Base-by-base conservation (phyloP, 108 stramenopile genomes). In the Pelagomonas calceolata region DNA sequence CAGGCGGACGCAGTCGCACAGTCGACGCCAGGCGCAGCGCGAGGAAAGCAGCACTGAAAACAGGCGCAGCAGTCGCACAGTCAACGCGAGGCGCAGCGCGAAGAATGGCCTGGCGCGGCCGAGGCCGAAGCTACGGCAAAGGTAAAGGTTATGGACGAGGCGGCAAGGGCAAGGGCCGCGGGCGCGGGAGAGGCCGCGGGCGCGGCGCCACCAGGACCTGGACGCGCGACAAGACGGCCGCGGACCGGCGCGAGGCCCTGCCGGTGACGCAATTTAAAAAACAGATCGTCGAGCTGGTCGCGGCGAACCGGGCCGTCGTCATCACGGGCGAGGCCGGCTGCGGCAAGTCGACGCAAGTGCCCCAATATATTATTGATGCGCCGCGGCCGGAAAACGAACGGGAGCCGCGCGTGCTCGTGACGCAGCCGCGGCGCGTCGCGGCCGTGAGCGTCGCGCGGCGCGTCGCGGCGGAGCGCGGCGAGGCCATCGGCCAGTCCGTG, bases 341-440 rank as follows among this genome's bases (percentile, higher is more conserved):
- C 51, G 51, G 97, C 14, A 99, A 99, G 73, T 83, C 80, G 32
- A 99, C 99, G 0, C 95, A 97, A 74, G 74, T 98, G 34, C 96
- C 95, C 18, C 94, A 94, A 75, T 98, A 85, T 70, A 75, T 98
- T 34, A 82, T 75, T 30, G 92, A 95, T 71, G 87, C 88, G 71
- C 90, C 90, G 66, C 90, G 90, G 89, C 79, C 85, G 39, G 85
- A 82, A 30, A 74, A 84, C 45, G 70, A 33, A 4, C 18, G 51
- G 66, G 21, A 32, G 34, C 31, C 68, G 45, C 83, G 87, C 63
- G 83, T 95, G n/a, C 85, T 85, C 30, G 90, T 94, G 36, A 97
- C 95, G 17, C 96, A 97, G 78, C 96, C 96, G 32, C 86, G 97
- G 44, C 85, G 95, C 35, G 93, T 96, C n/a, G 97, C 97, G 10